Percentiles rank a stretch among this genome's conserved stretches.
Evolutionary conservation across 331 rosid genomes (phyloP).

Genomic region (Telfairia occidentalis): DNA sequence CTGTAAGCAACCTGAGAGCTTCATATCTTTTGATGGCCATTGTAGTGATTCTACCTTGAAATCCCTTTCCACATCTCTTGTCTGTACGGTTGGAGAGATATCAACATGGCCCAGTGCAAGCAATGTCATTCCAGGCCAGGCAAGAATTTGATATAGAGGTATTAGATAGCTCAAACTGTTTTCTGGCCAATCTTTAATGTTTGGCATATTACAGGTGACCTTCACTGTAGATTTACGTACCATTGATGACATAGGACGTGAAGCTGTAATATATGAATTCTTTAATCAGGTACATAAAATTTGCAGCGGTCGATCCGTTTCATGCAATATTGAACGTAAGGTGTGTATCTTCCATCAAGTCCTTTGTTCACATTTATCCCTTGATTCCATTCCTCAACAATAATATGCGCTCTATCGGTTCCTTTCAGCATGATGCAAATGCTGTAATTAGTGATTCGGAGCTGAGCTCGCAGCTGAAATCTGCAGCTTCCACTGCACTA

Average conservation of each 20-base stretch:
- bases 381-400: background rate
- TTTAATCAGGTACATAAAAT: slow-evolving; percentile 55
- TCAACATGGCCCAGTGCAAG: slow-evolving; percentile 99
- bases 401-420: background rate
- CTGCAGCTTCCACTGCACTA: slow-evolving; percentile 57
- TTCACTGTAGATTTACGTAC: slow-evolving; percentile 78
- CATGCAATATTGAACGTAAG: slow-evolving; percentile 70
- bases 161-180: slow-evolving; percentile 11
- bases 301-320: slow-evolving; percentile 75
- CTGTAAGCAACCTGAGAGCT: slow-evolving; percentile 62
- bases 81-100: slow-evolving; percentile 96
- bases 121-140: slow-evolving; percentile 98
- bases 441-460: slow-evolving; percentile 77
- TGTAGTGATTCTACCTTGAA: slow-evolving; percentile 46
- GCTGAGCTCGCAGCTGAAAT: slow-evolving; percentile 57
- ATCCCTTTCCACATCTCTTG: slow-evolving; percentile 81
- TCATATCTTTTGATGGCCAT: slow-evolving; percentile 51
- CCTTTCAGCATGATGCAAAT: slow-evolving; percentile 76
- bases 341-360: slow-evolving; percentile 24
- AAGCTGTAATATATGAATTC: slow-evolving; percentile 68
- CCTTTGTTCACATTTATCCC: slow-evolving; percentile 1
- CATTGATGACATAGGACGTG: slow-evolving; percentile 77
- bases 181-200: slow-evolving; percentile 3
- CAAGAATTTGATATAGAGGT: slow-evolving; percentile 33
- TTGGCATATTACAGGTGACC: slow-evolving; percentile 49